phyloP scores from a whole-genome alignment of 257 asterid species.

The Oldenlandia corymbosa region DNA sequence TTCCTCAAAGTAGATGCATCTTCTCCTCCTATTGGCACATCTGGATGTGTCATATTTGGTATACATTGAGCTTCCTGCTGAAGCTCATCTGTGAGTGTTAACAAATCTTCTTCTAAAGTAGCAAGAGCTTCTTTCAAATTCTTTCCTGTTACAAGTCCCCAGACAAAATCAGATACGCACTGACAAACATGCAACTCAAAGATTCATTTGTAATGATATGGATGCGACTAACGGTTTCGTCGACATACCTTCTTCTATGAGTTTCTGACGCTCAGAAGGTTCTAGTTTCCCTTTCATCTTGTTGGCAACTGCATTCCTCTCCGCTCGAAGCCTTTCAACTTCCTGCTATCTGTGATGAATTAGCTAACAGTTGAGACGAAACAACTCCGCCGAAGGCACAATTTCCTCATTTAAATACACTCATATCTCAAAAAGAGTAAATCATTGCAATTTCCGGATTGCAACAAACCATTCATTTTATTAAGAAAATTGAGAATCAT shows the following conservation, averaged over 20 bases:
- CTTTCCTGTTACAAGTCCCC: constrained; percentile 52
- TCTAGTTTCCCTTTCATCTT: constrained; percentile 90
- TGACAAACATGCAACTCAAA: constrained; percentile 2
- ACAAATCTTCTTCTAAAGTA: constrained; percentile 74
- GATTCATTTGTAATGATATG: background rate
- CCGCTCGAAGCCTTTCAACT: constrained; percentile 89
- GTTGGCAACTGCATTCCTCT: constrained; percentile 90
- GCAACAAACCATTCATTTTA: background rate
- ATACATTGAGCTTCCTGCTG: constrained; percentile 89
- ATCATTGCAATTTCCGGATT: background rate
- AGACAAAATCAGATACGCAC: background rate
- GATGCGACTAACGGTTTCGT: constrained; percentile 10
- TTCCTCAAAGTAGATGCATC: constrained; percentile 65
- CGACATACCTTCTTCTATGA: constrained; percentile 87
- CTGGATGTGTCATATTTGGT: constrained; percentile 98
- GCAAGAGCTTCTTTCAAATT: constrained; percentile 67
- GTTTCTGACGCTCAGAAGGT: constrained; percentile 74
- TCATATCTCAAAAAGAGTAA: background rate
- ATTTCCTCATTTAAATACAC: background rate
- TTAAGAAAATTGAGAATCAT: background rate
- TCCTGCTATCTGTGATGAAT: constrained; percentile 93
- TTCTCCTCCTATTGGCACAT: constrained; percentile 89
- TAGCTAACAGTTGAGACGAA: constrained; percentile 47
- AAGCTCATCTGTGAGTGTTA: constrained; percentile 72
- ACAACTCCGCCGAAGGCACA: constrained; percentile 10